A percentile compares a stretch with the other conserved stretches of the same genome.
phyloP scores from a whole-genome alignment of 2,329 filamentous ascomycete genomes.

The Colletotrichum salicis region DNA sequence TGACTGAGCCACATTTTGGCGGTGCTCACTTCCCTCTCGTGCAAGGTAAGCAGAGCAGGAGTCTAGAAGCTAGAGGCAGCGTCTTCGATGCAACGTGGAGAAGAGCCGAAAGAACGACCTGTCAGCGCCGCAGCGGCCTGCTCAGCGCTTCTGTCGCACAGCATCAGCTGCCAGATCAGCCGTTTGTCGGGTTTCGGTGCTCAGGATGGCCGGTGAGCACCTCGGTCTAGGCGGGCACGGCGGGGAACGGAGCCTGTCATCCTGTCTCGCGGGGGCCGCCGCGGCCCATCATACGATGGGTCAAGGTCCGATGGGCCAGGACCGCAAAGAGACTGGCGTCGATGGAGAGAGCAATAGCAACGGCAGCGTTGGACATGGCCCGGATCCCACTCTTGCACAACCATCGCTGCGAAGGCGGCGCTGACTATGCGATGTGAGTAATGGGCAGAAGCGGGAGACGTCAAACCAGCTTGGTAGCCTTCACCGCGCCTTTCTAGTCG shows the following conservation, averaged over 20 bases:
- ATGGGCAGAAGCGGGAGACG: not conserved
- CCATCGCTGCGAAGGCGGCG: not conserved
- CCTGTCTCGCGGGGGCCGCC: constrained; percentile 16
- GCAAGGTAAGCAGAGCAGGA: not conserved
- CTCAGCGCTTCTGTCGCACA: constrained; percentile 16
- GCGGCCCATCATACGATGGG: constrained; percentile 14
- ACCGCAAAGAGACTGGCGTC: constrained; percentile 11
- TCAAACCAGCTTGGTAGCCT: not conserved
- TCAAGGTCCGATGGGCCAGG: not conserved
- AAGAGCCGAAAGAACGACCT: not conserved
- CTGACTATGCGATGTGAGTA: not conserved
- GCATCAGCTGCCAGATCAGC: constrained; percentile 27
- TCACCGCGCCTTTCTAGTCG: not conserved
- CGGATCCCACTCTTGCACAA: constrained; percentile 1
- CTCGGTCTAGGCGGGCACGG: constrained; percentile 24
- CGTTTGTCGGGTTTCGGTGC: constrained; percentile 23
- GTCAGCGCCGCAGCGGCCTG: not conserved
- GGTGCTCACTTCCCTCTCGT: not conserved
- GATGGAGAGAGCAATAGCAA: constrained; percentile 15
- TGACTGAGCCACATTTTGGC: constrained; percentile 7
- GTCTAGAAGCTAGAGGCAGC: not conserved
- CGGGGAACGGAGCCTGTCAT: constrained; percentile 10
- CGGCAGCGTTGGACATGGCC: not conserved
- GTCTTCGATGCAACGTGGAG: not conserved
- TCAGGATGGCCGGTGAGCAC: constrained; percentile 19